phyloP scores from a whole-genome alignment of 2,329 filamentous ascomycete genomes.

The Coleophoma crateriformis region DNA sequence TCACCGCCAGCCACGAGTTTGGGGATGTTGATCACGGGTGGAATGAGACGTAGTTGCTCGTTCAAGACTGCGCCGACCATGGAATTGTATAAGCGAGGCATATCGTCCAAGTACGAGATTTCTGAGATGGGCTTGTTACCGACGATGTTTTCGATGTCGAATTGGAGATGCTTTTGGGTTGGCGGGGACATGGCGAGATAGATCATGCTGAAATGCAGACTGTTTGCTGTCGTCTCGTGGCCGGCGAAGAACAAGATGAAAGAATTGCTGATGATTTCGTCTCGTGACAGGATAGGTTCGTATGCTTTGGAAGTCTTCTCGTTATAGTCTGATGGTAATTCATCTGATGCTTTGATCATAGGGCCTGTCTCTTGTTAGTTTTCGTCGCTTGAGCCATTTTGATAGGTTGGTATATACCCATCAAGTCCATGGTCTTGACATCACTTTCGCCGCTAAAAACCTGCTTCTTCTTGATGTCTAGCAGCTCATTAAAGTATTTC shows the following conservation, averaged over 20 bases:
- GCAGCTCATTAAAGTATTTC: slow-evolving; percentile 45
- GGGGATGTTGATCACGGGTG: slow-evolving; percentile 48
- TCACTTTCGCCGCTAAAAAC: slow-evolving; percentile 14
- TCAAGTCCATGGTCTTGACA: slow-evolving; percentile 17
- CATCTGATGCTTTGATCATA: slow-evolving; percentile 15
- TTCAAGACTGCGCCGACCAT: slow-evolving; percentile 30
- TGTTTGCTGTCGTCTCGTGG: slow-evolving; percentile 18
- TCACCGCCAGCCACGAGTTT: slow-evolving; percentile 32
- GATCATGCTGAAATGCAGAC: slow-evolving; percentile 20
- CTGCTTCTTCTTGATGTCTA: slow-evolving; percentile 25
- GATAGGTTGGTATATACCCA: slow-evolving; percentile 6
- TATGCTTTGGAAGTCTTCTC: neutral
- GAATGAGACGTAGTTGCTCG: slow-evolving; percentile 48
- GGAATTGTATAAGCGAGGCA: slow-evolving; percentile 19
- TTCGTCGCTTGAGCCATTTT: too few species aligned
- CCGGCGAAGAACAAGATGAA: slow-evolving; percentile 19
- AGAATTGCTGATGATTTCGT: slow-evolving; percentile 16
- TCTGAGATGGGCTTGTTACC: slow-evolving; percentile 11
- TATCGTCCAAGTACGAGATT: slow-evolving; percentile 15
- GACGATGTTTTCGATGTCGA: slow-evolving; percentile 20
- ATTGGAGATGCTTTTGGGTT: slow-evolving; percentile 15
- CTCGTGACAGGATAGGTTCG: neutral
- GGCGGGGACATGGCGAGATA: slow-evolving; percentile 16
- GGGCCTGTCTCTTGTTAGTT: slow-evolving; percentile 3
- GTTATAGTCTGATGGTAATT: neutral